Evolutionary conservation across 1,139 yeast genomes (phyloP).

Genomic region (Protomyces arabidopsidicola): DNA sequence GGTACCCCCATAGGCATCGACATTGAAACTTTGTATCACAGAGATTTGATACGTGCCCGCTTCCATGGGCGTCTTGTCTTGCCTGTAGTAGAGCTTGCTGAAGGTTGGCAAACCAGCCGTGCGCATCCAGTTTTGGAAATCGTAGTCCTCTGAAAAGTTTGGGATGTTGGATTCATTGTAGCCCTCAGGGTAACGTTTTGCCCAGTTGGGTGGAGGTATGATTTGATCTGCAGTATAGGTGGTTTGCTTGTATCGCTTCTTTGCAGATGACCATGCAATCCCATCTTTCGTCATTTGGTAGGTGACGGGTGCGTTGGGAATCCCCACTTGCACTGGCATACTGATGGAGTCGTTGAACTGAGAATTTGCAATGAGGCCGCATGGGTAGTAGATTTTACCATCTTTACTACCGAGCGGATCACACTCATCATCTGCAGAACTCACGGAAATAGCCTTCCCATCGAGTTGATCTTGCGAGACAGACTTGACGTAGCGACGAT

Average conservation of each 20-base stretch:
- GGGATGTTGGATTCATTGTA: conserved; percentile 76
- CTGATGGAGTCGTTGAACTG: conserved; percentile 79
- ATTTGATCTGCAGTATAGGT: conserved; percentile 63
- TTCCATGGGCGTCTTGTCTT: conserved; percentile 58
- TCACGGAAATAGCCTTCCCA: conserved; percentile 60
- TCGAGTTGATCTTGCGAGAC: conserved; percentile 84
- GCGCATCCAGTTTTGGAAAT: conserved; percentile 97
- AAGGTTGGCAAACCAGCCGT: conserved; percentile 86
- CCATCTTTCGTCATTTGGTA: conserved; percentile 56
- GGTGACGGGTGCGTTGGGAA: conserved; percentile 38
- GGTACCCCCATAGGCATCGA: conserved; percentile 71
- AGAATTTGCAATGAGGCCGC: conserved; percentile 94
- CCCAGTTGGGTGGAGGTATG: conserved; percentile 96
- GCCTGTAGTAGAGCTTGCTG: conserved; percentile 73
- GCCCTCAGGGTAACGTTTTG: conserved; percentile 76
- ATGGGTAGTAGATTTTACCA: conserved; percentile 67
- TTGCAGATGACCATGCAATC: conserved; percentile 84
- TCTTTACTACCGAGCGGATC: conserved; percentile 63
- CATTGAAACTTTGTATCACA: conserved; percentile 61
- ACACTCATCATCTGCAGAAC: conserved; percentile 69
- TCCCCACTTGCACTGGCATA: conserved; percentile 50
- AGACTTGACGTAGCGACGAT: conserved; percentile 86
- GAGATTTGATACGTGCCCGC: conserved; percentile 68
- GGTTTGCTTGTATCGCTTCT: conserved; percentile 73
- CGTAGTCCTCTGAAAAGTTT: conserved; percentile 56